Evolutionary conservation across 139 green algal genomes (phyloP), one percentile per base, ranked within the genome.

Genomic region (Chlorella sp.): DNA sequence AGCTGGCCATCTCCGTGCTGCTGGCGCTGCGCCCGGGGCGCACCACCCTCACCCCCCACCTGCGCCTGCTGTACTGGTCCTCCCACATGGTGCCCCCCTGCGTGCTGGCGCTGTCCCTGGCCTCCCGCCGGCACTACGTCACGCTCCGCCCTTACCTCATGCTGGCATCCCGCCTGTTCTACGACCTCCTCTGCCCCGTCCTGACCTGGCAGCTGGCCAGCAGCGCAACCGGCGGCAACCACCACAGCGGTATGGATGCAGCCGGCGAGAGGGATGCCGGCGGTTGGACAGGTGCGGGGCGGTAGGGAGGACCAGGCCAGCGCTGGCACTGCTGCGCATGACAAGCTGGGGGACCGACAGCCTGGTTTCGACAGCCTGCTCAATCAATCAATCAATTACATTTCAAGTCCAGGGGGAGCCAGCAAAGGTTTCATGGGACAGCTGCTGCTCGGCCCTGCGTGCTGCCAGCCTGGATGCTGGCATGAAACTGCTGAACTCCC

Each of bases 191-290:
- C 14, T 68, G 39, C 61, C 83, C 83, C 24, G 61, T 80, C 2
- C 34, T 87, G 36, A 37, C 80, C 66, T 88, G 84, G 84, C 84
- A 88, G 21, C n/a, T 87, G 61, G 83, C 83, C 78, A 83, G 78
- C 39, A 18, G 32, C 34, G 68, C 4, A 21, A 75, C 28, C 68
- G 22, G 24, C 68, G 28, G 68, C 3, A 22, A 30, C 68, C 7
- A 30, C 32, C 34, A 78, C 32, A 5, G 9, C 16, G 71, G 32
- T 0, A 16, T 39, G 71, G 71, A 78, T 19, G 71, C 21, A 30
- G 7, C 71, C 9, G 71, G 32, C 48, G 48, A 57, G 9, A 57
- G 7, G 9, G 48, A 57, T 30, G 28, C 1, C 32, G 81, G 60
- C 83, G 15, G 24, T 39, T 87, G 83, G 83, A 24, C 64, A 78